phyloP scores from a whole-genome alignment of 2,329 filamentous ascomycete genomes.

The Hirsutella thompsonii region DNA sequence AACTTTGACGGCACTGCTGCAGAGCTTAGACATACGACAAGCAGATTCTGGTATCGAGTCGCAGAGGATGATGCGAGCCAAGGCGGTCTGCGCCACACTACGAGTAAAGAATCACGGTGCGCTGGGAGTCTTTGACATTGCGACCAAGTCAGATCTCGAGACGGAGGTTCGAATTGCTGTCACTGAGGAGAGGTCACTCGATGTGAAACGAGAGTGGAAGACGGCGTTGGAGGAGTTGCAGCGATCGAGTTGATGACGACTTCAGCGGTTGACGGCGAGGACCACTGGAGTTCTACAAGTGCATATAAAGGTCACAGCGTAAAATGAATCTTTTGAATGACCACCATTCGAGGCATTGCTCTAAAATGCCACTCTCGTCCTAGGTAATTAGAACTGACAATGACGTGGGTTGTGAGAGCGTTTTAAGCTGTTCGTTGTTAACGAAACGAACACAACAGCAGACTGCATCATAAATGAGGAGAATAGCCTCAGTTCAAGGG shows the following conservation, averaged over 20 bases:
- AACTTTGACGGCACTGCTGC: constrained; percentile 25
- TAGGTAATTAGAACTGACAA: too few relatives aligned
- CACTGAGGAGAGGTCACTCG: constrained; percentile 25
- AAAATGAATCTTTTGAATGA: too few relatives aligned
- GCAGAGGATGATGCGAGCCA: constrained; percentile 34
- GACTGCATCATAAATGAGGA: too few relatives aligned
- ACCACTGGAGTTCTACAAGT: background rate
- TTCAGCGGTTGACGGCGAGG: background rate
- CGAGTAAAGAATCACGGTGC: constrained; percentile 28
- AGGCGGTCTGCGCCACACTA: constrained; percentile 28
- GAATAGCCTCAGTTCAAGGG: too few relatives aligned
- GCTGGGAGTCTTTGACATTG: constrained; percentile 29
- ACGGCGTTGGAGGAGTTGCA: constrained; percentile 19
- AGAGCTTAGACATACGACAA: constrained; percentile 31
- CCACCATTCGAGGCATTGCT: too few relatives aligned
- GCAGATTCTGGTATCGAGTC: constrained; percentile 35
- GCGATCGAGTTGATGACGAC: background rate
- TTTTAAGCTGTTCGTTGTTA: too few relatives aligned
- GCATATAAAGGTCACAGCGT: too few relatives aligned
- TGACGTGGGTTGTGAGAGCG: too few relatives aligned
- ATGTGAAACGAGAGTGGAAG: constrained; percentile 30
- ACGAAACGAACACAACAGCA: too few relatives aligned
- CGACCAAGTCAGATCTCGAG: constrained; percentile 12
- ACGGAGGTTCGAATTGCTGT: constrained; percentile 20
- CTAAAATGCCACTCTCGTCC: too few relatives aligned